Base-by-base conservation (phyloP, 2,329 filamentous ascomycete species). In the Botrytis elliptica region DNA sequence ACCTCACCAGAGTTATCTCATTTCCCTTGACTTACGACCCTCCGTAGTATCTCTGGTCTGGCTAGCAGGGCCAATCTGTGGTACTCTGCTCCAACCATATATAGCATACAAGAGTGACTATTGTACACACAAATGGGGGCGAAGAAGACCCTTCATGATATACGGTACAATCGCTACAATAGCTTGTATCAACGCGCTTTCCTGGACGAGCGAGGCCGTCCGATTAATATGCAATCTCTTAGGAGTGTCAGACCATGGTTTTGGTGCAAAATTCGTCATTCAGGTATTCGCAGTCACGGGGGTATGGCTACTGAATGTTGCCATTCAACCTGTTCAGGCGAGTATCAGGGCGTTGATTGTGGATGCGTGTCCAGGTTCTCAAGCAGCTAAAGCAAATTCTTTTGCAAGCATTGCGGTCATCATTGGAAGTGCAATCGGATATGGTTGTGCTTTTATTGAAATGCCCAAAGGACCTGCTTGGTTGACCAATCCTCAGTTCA, bases 61-160 rank as follows among this genome's bases (percentile, higher is more conserved):
- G 86, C 86, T 88, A 42, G 86, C 86, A n/a, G 86, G 86, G 18
- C 86, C 86, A 22, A 81, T 88, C 3, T 87, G 85, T 36, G 86
- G 86, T 55, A 84, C 84, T 1, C 79, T 88, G 29, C 84, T 88
- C 2, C 86, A 88, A 76, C 86, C 86, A 14, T 86, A 86, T 73
- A 84, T 88, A 52, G 86, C 86, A 22, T 82, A 86, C 76, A 84
- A 85, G 76, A 88, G 86, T 73, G 86, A 88, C 79, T 81, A 83
- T 29, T 83, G 83, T 33, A 81, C 80, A 42, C 86, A 84, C 81
- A 18, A 20, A 10, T 76, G 74, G 74, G 86, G 86, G 67, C 85
- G 85, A 78, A 82, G 86, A 75, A 82, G 84, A 29, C 86, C 86
- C 0, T 88, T 87, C 79, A 86, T 88, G 70, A 74, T 87, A 14